Base-by-base conservation (phyloP, 2,329 filamentous ascomycete species). In the Colletotrichum aenigma region DNA sequence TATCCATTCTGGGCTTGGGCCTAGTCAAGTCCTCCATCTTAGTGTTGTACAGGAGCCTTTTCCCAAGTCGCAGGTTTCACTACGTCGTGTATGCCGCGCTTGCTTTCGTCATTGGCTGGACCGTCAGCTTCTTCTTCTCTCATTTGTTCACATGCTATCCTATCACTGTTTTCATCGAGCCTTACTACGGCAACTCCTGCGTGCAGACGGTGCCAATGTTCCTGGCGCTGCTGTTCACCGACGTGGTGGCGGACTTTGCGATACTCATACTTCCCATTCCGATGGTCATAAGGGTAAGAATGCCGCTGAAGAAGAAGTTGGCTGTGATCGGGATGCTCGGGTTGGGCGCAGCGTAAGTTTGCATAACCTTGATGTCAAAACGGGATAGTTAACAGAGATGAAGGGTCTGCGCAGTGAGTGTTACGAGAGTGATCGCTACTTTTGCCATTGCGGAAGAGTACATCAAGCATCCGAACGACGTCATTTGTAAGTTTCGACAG, bases 1-100 rank as follows among this genome's bases (percentile, higher is more conserved):
- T 81, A 32, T 85, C 84, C 74, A 83, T 83, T 48, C 76, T 80
- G 12, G 78, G 80, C 58, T 80, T 84, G 62, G 82, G 80, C 56
- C 75, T 82, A 38, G 81, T 81, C 70, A 84, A 85, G 62, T 78
- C 81, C 64, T 83, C 81, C 34, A 82, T 84, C 36, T 77, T 85
- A 38, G 77, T 84, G 7, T 79, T 84, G 1, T 85, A 84, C 76
- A 78, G 81, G 12, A 81, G 80, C 15, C 83, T 84, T 16, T 84
- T 85, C 76, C 76, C 77, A 13, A 74, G 76, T 21, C 79, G 80
- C 21, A 80, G 79, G 56, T 79, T 81, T 62, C 80, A 80, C 21
- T 81, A 78, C 64, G 66, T 79, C 6, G 78, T 79, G 12, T 82
- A 79, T 77, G 76, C 77, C 15, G 66, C 82, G 18, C 76, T 81